These are phyloP conservation scores for Poa pratensis DNA, from an alignment of 176 grass and related monocot genomes.

Conservation along the genomic window DNA sequence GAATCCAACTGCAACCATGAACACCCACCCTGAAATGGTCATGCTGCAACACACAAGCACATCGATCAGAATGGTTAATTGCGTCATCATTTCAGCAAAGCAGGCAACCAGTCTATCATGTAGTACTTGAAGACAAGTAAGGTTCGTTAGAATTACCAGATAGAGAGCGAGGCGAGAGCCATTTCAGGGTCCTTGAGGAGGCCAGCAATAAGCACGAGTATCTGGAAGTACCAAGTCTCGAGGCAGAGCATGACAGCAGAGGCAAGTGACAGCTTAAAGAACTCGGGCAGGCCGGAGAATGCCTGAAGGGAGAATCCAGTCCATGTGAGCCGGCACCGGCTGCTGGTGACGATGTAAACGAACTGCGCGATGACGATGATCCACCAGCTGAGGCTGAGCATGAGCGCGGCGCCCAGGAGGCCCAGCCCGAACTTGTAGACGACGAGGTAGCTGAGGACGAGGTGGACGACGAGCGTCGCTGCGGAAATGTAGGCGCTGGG, in stretches of 20 bases:
- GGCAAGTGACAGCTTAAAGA: conserved; percentile 60
- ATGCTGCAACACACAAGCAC: conserved; percentile 51
- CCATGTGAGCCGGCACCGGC: conserved; percentile 55
- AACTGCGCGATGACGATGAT: conserved; percentile 65
- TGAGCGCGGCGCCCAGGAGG: conserved; percentile 65
- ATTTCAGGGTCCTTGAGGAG: conserved; percentile 53
- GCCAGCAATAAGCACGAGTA: conserved; percentile 60
- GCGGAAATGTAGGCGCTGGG: conserved; percentile 82
- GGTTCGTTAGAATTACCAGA: conserved; percentile 52
- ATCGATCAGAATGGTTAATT: neutral
- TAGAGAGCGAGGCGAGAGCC: conserved; percentile 58
- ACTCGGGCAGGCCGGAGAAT: conserved; percentile 44
- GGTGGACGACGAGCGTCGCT: conserved; percentile 44
- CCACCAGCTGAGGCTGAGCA: conserved; percentile 72
- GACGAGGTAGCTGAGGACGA: conserved; percentile 49
- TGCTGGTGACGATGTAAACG: conserved; percentile 57
- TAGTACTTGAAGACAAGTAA: neutral
- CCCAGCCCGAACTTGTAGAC: conserved; percentile 52
- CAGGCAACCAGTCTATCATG: neutral
- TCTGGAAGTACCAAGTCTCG: conserved; percentile 62
- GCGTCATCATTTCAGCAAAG: too few species aligned
- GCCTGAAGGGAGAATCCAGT: conserved; percentile 60
- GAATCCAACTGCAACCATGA: conserved; percentile 86
- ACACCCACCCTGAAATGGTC: conserved; percentile 81
- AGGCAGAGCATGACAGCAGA: conserved; percentile 89